Evolutionary conservation across 2,329 filamentous ascomycete genomes (phyloP), one percentile per base, ranked within the genome.

Genomic region (Pyricularia grisea): DNA sequence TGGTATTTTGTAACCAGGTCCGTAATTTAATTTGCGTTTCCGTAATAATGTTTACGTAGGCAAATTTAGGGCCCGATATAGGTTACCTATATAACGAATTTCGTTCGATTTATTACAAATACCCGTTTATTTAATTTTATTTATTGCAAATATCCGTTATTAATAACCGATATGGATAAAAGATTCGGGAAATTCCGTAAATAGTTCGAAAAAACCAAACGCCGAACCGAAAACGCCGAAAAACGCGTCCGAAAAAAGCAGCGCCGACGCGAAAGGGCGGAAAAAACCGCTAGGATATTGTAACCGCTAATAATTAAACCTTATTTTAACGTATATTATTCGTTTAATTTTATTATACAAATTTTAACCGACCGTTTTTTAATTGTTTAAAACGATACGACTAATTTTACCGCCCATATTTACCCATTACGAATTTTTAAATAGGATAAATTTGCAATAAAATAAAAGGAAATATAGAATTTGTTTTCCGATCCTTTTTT

Each of bases 381-480:
- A 30, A 30, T 7, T 7, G 7, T 30, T 4, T 30, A 30, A 30
- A 7, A 7, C 30, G 30, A 30, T 7, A 30, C 30, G 30, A 30
- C 30, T 30, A 30, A 30, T 30, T 30, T 30, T 30, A 7, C 30
- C 30, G 30, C 4, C 3, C 30, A 7, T 4, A 30, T 30, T 30
- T 30, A 30, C 30, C 30, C 30, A n/a, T 7, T 68, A 71, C 74
- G 74, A 66, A 80, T 82, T 36, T 71, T 78, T 25, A 78, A 75
- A 2, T 81, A 75, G 78, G 67, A 74, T 11, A 72, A 75, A 68
- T 81, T 79, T 66, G 67, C 74, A 66, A 65, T 20, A 33, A 68
- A 69, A 67, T 75, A 81, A 71, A 73, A 78, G 70, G 33, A 74
- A 5, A 73, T 78, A 27, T n/a, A n/a, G n/a, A n/a, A n/a, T n/a